A percentile compares a stretch with the other conserved stretches of the same genome.
These are phyloP conservation scores for Phytophthora fragariaefolia DNA, from an alignment of 352 stramenopile species.

Conservation along the genomic window DNA sequence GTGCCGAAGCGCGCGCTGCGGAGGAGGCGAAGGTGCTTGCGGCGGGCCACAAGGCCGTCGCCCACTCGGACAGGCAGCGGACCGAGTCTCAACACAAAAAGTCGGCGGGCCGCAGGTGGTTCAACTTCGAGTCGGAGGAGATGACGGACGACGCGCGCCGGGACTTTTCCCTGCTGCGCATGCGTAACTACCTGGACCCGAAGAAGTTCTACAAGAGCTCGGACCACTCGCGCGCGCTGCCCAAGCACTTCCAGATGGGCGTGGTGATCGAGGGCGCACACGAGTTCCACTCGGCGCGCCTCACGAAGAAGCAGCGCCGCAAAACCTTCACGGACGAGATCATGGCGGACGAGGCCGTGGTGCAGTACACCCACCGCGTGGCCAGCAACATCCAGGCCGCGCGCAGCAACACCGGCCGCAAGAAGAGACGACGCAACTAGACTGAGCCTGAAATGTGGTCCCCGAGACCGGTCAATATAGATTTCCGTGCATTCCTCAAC, in stretches of 20 bases:
- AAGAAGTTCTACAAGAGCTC: constrained; percentile 98
- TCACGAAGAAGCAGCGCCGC: constrained; percentile 93
- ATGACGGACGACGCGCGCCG: constrained; percentile 89
- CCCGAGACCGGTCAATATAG: constrained; percentile 25
- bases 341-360: constrained; percentile 89
- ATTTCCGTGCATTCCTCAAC: constrained; percentile 18
- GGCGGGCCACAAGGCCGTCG: constrained; percentile 44
- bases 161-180: constrained; percentile 93
- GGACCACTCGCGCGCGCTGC: constrained; percentile 81
- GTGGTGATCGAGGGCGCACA: constrained; percentile 92
- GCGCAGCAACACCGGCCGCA: constrained; percentile 48
- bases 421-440: constrained; percentile 49
- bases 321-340: constrained; percentile 95
- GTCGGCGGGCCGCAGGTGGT: constrained; percentile 87
- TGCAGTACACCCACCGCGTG: constrained; percentile 89
- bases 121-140: constrained; percentile 91
- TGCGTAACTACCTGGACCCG: constrained; percentile 96
- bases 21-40: constrained; percentile 62
- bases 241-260: constrained; percentile 92
- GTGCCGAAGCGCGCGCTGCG: constrained; percentile 42
- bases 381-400: constrained; percentile 76
- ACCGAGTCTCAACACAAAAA: constrained; percentile 56
- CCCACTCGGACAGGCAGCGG: constrained; percentile 59
- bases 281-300: constrained; percentile 90
- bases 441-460: constrained; percentile 7